Conservation (phyloP, 2,329 filamentous ascomycete species). For the Diaporthe humulicola region DNA sequence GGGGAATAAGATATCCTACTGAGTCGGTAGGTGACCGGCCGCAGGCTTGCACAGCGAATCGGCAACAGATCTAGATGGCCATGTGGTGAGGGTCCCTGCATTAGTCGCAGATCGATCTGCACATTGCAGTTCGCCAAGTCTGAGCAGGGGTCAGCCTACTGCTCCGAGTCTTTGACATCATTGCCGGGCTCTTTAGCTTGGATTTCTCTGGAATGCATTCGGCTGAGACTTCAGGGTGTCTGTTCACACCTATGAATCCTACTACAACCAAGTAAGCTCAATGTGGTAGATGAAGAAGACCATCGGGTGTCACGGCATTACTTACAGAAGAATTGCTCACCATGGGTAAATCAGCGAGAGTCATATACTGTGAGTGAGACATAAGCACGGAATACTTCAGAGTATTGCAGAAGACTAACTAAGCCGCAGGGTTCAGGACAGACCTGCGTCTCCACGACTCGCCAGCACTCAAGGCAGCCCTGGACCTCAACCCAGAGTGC, state of each 20-base stretch:
- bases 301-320: background rate
- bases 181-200: background rate
- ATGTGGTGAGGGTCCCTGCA: slow-evolving; percentile 24
- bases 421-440: slow-evolving; percentile 75
- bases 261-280: background rate
- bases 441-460: slow-evolving; percentile 84
- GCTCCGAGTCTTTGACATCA: slow-evolving; percentile 27
- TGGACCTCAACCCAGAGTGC: slow-evolving; percentile 76
- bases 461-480: slow-evolving; percentile 77
- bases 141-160: slow-evolving; percentile 1
- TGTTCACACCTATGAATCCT: rapidly evolving
- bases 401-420: background rate
- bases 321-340: background rate
- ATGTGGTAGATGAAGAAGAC: background rate
- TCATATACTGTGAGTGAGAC: slow-evolving; percentile 34
- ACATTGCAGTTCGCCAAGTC: slow-evolving; percentile 17
- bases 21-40: background rate
- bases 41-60: background rate
- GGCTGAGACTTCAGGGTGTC: background rate
- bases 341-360: slow-evolving; percentile 35
- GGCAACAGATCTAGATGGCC: slow-evolving; percentile 5
- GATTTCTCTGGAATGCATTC: background rate
- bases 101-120: slow-evolving; percentile 23
- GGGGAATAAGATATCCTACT: background rate
- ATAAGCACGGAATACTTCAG: background rate